phyloP scores from a whole-genome alignment of 2,329 filamentous ascomycete genomes.

The Verticillium nubilum region DNA sequence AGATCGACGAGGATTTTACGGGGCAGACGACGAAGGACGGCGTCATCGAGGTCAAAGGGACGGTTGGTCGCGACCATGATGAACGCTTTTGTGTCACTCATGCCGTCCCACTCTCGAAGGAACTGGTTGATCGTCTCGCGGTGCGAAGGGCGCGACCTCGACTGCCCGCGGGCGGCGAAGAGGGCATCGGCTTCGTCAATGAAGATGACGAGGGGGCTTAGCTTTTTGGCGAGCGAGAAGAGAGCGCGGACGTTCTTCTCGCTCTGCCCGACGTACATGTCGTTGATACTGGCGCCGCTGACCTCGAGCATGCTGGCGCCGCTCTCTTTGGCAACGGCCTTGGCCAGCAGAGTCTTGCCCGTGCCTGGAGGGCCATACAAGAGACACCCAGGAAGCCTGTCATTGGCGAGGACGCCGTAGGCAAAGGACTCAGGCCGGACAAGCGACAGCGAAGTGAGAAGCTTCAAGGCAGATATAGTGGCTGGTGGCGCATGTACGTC shows the following conservation, averaged over 20 bases:
- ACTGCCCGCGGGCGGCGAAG: slow-evolving; percentile 68
- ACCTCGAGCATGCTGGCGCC: slow-evolving; percentile 77
- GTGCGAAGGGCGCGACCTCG: slow-evolving; percentile 63
- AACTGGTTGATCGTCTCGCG: slow-evolving; percentile 96
- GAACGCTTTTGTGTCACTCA: slow-evolving; percentile 77
- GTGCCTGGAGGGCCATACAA: slow-evolving; percentile 85
- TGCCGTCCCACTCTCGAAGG: slow-evolving; percentile 92
- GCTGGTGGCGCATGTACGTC: slow-evolving; percentile 79
- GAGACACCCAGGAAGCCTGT: slow-evolving; percentile 84
- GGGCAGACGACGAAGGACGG: slow-evolving; percentile 71
- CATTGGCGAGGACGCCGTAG: slow-evolving; percentile 86
- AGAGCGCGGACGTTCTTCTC: slow-evolving; percentile 95
- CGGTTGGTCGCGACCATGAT: slow-evolving; percentile 98
- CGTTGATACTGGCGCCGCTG: slow-evolving; percentile 84
- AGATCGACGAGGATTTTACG: slow-evolving; percentile 69
- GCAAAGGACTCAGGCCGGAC: slow-evolving; percentile 89
- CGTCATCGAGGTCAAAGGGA: slow-evolving; percentile 90
- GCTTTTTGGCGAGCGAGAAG: slow-evolving; percentile 85
- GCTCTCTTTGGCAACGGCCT: slow-evolving; percentile 63
- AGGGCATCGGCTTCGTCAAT: slow-evolving; percentile 96
- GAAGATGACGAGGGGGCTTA: slow-evolving; percentile 89
- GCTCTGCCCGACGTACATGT: slow-evolving; percentile 93
- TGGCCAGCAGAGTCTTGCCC: slow-evolving; percentile 65
- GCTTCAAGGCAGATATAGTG: slow-evolving; percentile 82
- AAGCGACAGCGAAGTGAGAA: slow-evolving; percentile 81